These are phyloP conservation scores for Neurospora tetrasperma DNA, from an alignment of 495 filamentous ascomycete species.

Conservation along the genomic window DNA sequence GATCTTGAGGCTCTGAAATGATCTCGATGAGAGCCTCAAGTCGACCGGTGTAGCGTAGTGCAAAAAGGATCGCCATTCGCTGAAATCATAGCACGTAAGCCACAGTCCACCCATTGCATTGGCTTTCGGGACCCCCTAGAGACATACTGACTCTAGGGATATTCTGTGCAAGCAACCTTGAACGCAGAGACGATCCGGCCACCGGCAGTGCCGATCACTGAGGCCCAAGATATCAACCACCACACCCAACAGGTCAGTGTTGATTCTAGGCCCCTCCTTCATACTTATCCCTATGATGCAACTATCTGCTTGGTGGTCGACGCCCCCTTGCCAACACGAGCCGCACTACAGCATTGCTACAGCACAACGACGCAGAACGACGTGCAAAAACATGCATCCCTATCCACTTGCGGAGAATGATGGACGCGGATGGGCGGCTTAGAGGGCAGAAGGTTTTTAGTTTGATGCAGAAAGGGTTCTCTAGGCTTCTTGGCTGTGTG, in stretches of 20 bases:
- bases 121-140: neutral
- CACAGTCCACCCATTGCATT: neutral
- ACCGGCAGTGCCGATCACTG: neutral
- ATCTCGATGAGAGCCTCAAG: neutral
- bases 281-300: neutral
- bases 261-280: neutral
- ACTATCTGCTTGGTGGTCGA: neutral
- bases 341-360: neutral
- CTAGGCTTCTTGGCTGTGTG: neutral
- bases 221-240: neutral
- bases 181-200: neutral
- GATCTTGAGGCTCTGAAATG: neutral
- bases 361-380: neutral
- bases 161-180: neutral
- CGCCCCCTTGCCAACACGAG: neutral
- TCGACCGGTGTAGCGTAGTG: neutral
- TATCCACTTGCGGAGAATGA: neutral
- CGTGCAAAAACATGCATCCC: neutral
- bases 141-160: neutral
- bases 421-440: neutral
- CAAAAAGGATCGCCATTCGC: neutral
- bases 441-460: neutral
- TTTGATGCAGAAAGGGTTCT: neutral
- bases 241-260: neutral
- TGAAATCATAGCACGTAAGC: neutral